Conservation (phyloP, 257 asterid genomes). For the Fraxinus cuspidata region DNA sequence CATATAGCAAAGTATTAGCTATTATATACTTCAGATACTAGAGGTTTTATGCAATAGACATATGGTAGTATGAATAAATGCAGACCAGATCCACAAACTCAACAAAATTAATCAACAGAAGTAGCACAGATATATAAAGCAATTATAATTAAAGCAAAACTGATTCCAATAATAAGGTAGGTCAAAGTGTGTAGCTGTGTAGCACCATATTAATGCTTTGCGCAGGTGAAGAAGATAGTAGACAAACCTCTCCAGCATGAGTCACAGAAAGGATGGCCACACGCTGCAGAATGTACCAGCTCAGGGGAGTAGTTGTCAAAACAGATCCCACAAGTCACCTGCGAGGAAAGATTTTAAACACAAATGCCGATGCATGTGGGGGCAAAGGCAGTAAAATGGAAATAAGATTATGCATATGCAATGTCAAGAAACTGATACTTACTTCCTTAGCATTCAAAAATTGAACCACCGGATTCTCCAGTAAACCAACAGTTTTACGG, state of each 20-base stretch:
- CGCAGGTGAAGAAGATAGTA: background rate
- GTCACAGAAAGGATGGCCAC: conserved; percentile 80
- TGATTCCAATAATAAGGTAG: conserved; percentile 12
- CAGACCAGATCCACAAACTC: background rate
- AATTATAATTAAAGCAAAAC: conserved; percentile 13
- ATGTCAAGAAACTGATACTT: conserved; percentile 29
- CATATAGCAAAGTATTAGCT: background rate
- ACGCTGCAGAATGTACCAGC: conserved; percentile 52
- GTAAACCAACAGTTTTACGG: conserved; percentile 72
- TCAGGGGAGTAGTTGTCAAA: conserved; percentile 53
- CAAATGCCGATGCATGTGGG: conserved; percentile 18
- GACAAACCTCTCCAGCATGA: conserved; percentile 80
- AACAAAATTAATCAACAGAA: conserved; percentile 22
- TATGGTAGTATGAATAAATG: background rate
- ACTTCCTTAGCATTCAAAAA: conserved; percentile 55
- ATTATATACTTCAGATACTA: background rate
- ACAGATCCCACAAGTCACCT: conserved; percentile 85
- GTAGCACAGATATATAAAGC: background rate
- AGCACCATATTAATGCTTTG: background rate
- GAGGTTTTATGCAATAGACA: background rate
- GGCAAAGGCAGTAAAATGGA: background rate
- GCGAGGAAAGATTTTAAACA: conserved; percentile 27
- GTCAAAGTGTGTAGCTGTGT: conserved; percentile 16
- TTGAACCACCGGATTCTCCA: conserved; percentile 59
- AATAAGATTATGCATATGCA: conserved; percentile 18